These are phyloP conservation scores for Vinca minor DNA, from an alignment of 257 asterid genomes.

Conservation along the genomic window DNA sequence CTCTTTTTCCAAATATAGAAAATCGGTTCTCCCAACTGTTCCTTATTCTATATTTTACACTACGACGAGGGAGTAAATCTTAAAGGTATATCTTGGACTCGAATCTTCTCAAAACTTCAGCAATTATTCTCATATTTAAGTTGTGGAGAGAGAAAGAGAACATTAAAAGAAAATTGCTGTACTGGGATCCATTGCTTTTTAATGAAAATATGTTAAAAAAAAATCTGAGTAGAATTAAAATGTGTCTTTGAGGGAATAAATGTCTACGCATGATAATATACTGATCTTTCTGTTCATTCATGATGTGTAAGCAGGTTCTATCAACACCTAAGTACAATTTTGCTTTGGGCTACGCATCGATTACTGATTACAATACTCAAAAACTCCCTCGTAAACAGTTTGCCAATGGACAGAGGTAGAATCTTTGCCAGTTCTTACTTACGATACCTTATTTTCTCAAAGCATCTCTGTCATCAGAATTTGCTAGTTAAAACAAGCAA, in stretches of 20 bases:
- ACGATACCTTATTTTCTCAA: neutral
- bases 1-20: no score
- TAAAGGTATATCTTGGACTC: neutral
- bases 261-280: neutral
- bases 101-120: neutral
- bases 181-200: neutral
- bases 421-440: neutral
- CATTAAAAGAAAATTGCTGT: neutral
- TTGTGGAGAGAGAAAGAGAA: neutral
- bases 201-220: neutral
- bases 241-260: neutral
- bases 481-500: neutral
- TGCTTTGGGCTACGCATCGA: slow-evolving; percentile 73
- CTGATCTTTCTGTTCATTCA: neutral
- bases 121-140: neutral
- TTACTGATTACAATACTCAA: slow-evolving; percentile 82
- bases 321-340: slow-evolving; percentile 57
- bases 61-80: no score
- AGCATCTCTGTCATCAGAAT: neutral
- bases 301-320: slow-evolving; percentile 53
- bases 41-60: no score
- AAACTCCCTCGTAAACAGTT: slow-evolving; percentile 49
- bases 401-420: slow-evolving; percentile 75
- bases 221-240: no score
- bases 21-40: no score